phyloP scores from a whole-genome alignment of 1,284 basidiomycete genomes.

The Clitocybe nebularis region DNA sequence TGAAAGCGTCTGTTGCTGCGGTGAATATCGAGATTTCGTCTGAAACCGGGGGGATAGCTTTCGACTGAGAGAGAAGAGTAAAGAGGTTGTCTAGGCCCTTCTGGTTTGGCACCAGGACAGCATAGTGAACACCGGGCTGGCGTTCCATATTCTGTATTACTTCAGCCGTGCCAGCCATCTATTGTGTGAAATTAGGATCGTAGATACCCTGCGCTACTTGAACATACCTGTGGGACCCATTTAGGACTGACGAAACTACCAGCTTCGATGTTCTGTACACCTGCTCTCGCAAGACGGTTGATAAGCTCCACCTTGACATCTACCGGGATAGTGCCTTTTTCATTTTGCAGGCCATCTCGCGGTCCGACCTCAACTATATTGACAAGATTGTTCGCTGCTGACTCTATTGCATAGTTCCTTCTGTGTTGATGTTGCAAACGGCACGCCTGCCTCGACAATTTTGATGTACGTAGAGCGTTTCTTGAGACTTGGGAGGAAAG shows the following conservation, averaged over 20 bases:
- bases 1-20: slow-evolving; percentile 86
- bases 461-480: slow-evolving; percentile 8
- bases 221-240: slow-evolving; percentile 86
- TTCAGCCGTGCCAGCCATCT: slow-evolving; percentile 86
- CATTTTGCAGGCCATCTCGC: slow-evolving; percentile 92
- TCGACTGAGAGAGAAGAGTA: slow-evolving; percentile 38
- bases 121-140: slow-evolving; percentile 59
- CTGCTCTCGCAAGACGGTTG: slow-evolving; percentile 68
- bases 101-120: slow-evolving; percentile 85
- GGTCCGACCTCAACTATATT: slow-evolving; percentile 91
- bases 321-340: slow-evolving; percentile 71
- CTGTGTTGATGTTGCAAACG: background rate
- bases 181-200: background rate
- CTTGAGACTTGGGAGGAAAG: slow-evolving; percentile 9
- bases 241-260: slow-evolving; percentile 93
- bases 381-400: slow-evolving; percentile 35
- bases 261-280: slow-evolving; percentile 75
- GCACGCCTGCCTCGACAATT: slow-evolving; percentile 2
- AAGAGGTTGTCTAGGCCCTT: slow-evolving; percentile 73
- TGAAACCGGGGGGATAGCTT: slow-evolving; percentile 44
- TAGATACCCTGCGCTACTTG: background rate
- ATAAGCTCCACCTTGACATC: slow-evolving; percentile 82
- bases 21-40: slow-evolving; percentile 91
- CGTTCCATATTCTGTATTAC: slow-evolving; percentile 60
- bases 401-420: slow-evolving; percentile 19